Evolutionary conservation across 2,329 filamentous ascomycete species (phyloP).

Genomic region (Fusarium chlamydosporum): DNA sequence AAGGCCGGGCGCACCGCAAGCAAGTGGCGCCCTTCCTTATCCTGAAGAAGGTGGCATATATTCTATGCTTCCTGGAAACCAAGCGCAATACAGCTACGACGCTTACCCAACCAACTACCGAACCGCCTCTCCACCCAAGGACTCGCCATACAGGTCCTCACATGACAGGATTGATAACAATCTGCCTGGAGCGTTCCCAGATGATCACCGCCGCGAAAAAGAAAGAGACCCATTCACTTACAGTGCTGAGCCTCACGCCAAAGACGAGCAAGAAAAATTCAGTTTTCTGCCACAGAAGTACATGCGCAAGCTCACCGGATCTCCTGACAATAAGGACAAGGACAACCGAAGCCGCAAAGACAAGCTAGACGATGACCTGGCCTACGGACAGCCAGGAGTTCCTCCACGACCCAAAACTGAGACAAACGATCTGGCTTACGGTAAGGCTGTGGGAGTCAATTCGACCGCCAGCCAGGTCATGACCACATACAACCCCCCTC

Average conservation of each 20-base stretch:
- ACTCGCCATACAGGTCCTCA: slow-evolving; percentile 57
- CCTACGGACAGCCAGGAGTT: slow-evolving; percentile 61
- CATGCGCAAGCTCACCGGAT: slow-evolving; percentile 55
- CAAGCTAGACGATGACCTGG: slow-evolving; percentile 63
- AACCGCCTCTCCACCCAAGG: slow-evolving; percentile 54
- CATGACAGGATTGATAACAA: slow-evolving; percentile 53
- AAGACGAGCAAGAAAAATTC: slow-evolving; percentile 57
- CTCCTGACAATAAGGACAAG: slow-evolving; percentile 49
- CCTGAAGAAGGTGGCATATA: slow-evolving; percentile 58
- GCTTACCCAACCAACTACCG: slow-evolving; percentile 54
- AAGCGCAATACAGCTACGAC: slow-evolving; percentile 59
- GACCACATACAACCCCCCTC: slow-evolving; percentile 49
- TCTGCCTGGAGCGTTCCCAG: slow-evolving; percentile 55
- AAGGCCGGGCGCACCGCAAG: slow-evolving; percentile 53
- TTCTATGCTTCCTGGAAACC: slow-evolving; percentile 56
- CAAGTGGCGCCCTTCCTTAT: slow-evolving; percentile 56
- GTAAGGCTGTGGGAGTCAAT: slow-evolving; percentile 42
- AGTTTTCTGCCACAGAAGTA: slow-evolving; percentile 66
- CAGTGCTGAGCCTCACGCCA: slow-evolving; percentile 27
- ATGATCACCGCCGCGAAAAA: slow-evolving; percentile 52
- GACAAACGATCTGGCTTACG: slow-evolving; percentile 48
- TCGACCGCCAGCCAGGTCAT: slow-evolving; percentile 44
- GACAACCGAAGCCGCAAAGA: slow-evolving; percentile 56
- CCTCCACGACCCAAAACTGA: slow-evolving; percentile 45
- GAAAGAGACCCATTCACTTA: slow-evolving; percentile 44